Conservation (phyloP, 2,329 filamentous ascomycete genomes). For the Fusarium abutilonis region DNA sequence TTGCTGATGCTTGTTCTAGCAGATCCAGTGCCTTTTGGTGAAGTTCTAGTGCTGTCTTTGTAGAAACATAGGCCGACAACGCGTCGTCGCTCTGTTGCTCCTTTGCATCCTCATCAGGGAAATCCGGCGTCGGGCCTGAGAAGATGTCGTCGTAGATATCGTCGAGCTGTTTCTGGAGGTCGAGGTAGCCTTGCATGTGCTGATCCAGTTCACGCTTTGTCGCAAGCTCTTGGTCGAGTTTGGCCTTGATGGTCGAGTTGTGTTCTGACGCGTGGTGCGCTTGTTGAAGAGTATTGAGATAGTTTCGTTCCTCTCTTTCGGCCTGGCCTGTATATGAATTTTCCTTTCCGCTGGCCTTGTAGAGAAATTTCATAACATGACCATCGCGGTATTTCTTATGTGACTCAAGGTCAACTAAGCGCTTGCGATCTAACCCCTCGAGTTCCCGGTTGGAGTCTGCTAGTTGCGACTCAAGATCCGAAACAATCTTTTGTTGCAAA, state of each 20-base stretch:
- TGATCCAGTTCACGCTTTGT: constrained; percentile 51
- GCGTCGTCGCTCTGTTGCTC: constrained; percentile 53
- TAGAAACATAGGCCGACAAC: constrained; percentile 51
- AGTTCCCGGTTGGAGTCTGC: constrained; percentile 51
- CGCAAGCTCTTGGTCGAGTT: constrained; percentile 54
- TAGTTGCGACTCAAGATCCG: constrained; percentile 57
- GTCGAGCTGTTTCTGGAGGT: constrained; percentile 60
- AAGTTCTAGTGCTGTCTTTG: constrained; percentile 49
- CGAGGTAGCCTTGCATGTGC: constrained; percentile 49
- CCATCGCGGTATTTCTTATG: constrained; percentile 64
- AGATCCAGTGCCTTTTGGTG: constrained; percentile 55
- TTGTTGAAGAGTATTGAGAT: constrained; percentile 61
- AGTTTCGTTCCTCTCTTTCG: constrained; percentile 64
- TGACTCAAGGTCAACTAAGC: constrained; percentile 60
- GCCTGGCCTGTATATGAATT: constrained; percentile 55
- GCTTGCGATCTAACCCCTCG: constrained; percentile 52
- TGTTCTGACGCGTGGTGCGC: constrained; percentile 57
- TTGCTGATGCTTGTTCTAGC: constrained; percentile 51
- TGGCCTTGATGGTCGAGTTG: constrained; percentile 52
- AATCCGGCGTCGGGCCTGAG: constrained; percentile 60
- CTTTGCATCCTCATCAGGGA: constrained; percentile 62
- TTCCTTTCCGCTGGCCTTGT: constrained; percentile 60
- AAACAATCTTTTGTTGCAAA: constrained; percentile 57
- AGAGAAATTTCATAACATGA: constrained; percentile 61
- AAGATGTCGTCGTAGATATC: constrained; percentile 63